Conservation (phyloP, 2,329 filamentous ascomycete species). For the Aspergillus fructus region DNA sequence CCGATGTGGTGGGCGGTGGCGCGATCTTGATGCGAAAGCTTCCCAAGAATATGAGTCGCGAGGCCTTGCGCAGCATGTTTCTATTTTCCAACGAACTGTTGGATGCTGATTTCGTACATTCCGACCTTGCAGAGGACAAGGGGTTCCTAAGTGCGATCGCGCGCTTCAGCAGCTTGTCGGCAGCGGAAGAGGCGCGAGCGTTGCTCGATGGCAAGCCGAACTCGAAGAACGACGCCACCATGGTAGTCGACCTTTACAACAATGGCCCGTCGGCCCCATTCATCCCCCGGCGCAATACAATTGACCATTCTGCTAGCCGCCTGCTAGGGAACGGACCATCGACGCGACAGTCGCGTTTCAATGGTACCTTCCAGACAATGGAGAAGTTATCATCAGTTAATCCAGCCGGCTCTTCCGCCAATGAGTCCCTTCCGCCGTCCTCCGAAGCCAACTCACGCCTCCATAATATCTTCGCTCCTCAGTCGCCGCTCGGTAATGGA, state of each 20-base stretch:
- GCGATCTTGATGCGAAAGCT: slow-evolving; percentile 60
- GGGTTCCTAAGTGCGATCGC: slow-evolving; percentile 60
- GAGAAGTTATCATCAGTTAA: slow-evolving; percentile 56
- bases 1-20: slow-evolving; percentile 32
- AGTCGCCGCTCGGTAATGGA: slow-evolving; percentile 58
- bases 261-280: slow-evolving; percentile 35
- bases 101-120: slow-evolving; percentile 57
- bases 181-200: slow-evolving; percentile 60
- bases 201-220: slow-evolving; percentile 63
- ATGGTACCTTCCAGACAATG: slow-evolving; percentile 60
- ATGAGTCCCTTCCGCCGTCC: slow-evolving; percentile 51
- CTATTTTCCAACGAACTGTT: slow-evolving; percentile 65
- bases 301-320: slow-evolving; percentile 49
- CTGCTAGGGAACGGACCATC: slow-evolving; percentile 43
- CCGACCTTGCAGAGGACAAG: slow-evolving; percentile 56
- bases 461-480: slow-evolving; percentile 61
- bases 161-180: slow-evolving; percentile 56
- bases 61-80: slow-evolving; percentile 62
- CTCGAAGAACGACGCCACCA: slow-evolving; percentile 59
- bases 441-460: slow-evolving; percentile 50
- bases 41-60: slow-evolving; percentile 57
- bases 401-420: slow-evolving; percentile 45
- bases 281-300: slow-evolving; percentile 49
- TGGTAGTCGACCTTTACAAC: slow-evolving; percentile 56
- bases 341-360: slow-evolving; percentile 58